Evolutionary conservation across 2,329 filamentous ascomycete genomes (phyloP), one percentile per base, ranked within the genome.

Genomic region (Aspergillus thermomutatus): DNA sequence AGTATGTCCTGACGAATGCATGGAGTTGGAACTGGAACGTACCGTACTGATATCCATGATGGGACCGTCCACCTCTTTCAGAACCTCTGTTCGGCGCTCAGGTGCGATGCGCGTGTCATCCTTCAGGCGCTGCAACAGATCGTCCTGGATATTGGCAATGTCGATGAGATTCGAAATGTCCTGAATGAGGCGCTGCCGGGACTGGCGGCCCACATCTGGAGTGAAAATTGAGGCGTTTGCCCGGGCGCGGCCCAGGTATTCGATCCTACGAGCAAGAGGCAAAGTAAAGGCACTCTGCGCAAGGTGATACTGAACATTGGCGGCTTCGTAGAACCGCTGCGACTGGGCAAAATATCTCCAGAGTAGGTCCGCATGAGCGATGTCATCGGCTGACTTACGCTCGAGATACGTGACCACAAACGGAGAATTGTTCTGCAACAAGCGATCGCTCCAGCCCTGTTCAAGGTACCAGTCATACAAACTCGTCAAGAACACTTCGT

Each of bases 391-490:
- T 1, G 91, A 90, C 57, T 91, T 87, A 53, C 89, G 87, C 67
- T 90, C 82, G 2, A 99, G 83, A 71, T 96, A 99, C 2, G 87
- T 89, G 45, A 95, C 83, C 26, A 97, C 91, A 66, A 92, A 92
- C 0, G 88, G 85, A 4, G 92, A 96, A 56, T 92, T 85, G 52
- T 94, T 91, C 37, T 88, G 86, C 34, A 99, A 83, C 27, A 99
- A 83, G 14, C 92, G 88, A 61, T 97, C 91, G 9, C 86, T 89
- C 86, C 90, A 92, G 19, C 89, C 88, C 71, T 92, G 87, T 53
- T 83, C 77, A 63, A 97, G 87, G 74, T 99, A 99, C 93, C 94
- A 99, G 68, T 97, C 92, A 71, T 97, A 99, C n/a, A 99, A 82
- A 66, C 91, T 91, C 59, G 91, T 95, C 72, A 97, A 89, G 78